A percentile compares a stretch with the other conserved stretches of the same genome.
Conservation (phyloP, 208 protist genomes). For the Trypanosoma scelopori region DNA sequence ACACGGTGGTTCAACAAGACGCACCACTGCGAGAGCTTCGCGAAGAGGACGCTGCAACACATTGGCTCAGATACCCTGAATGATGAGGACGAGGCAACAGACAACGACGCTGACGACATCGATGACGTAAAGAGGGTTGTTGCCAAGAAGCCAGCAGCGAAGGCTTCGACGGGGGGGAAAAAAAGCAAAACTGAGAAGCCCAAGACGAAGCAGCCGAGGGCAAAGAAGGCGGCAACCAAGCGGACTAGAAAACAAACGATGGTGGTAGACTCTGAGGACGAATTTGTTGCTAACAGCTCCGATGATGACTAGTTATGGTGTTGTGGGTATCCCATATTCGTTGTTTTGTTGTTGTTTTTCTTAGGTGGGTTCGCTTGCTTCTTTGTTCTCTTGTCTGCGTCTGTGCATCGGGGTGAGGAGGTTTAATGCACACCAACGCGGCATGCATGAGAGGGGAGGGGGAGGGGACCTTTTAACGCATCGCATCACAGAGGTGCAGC, state of each 20-base stretch:
- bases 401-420: no score
- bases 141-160: constrained; percentile 32
- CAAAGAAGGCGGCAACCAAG: constrained; percentile 28
- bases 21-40: constrained; percentile 70
- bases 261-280: constrained; percentile 27
- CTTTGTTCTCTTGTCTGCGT: not conserved
- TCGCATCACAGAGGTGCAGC: no score
- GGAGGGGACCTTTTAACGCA: no score
- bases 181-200: constrained; percentile 15
- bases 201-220: constrained; percentile 20
- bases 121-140: not conserved
- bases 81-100: constrained; percentile 17
- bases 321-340: not conserved
- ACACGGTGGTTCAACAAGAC: constrained; percentile 90
- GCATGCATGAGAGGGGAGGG: no score
- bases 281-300: constrained; percentile 22
- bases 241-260: constrained; percentile 15
- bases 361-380: not conserved
- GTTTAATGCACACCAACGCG: no score
- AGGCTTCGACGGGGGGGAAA: constrained; percentile 5
- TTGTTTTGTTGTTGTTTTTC: not conserved
- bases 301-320: constrained; percentile 19
- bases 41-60: constrained; percentile 50
- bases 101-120: constrained; percentile 26
- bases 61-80: constrained; percentile 19